Evolutionary conservation across 164 flowering plant species (phyloP), one percentile per base, ranked within the genome.

Genomic region (Hamamelis virginiana): DNA sequence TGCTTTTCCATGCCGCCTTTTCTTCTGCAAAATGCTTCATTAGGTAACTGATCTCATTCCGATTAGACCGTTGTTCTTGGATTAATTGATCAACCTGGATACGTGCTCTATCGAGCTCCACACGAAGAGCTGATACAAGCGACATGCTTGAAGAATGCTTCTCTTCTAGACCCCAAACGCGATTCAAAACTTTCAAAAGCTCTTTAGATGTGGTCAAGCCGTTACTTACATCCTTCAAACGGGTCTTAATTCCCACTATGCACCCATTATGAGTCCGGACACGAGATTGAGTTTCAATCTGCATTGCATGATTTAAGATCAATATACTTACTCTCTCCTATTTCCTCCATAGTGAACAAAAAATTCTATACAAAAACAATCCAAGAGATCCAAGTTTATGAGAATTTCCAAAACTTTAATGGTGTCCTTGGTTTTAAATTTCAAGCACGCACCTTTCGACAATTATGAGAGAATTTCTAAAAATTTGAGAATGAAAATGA

Each of bases 71-170:
- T 44, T 77, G 83, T 43, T 86, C 87, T 9, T 68, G 78, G 56
- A 80, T 80, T 71, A 88, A 26, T 13, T 80, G 80, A 45, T 79
- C 74, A 0, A 83, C 82, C 52, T 78, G 83, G 43, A 15, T 3
- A n/a, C 79, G 69, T 0, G 84, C 83, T 23, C 82, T 74, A 52
- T 86, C 82, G 6, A 88, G 76, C 81, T 88, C 90, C 4, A 62
- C 27, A 9, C 73, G 67, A 1, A 88, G 60, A n/a, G 92, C 86
- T 0, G 86, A 76, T 65, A 83, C 16, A 9, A 88, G 73, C 19
- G 86, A 72, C 22, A 51, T 28, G 58, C 80, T 68, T 14, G 90
- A 76, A 1, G 85, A 55, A n/a, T 70, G 76, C 51, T 80, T 78
- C 62, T 84, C 82, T 62, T 80, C 81, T 27, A 71, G 48, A 3